Evolutionary conservation across 2,329 filamentous ascomycete genomes (phyloP).

Genomic region (Sphaerostilbella broomeana): DNA sequence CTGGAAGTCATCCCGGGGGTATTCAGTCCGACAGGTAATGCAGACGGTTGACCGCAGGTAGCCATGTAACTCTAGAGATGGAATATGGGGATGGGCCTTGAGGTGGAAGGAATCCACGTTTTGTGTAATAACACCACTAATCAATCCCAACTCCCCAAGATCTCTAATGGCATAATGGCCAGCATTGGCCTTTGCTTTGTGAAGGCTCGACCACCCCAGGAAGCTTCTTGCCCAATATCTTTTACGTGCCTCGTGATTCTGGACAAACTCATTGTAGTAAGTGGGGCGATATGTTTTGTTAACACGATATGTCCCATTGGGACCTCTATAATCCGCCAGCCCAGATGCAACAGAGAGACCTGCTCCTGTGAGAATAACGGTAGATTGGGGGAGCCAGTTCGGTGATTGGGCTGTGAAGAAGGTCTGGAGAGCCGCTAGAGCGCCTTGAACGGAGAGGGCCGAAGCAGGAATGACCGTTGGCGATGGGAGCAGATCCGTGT

Average conservation of each 20-base stretch:
- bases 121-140: conserved; percentile 79
- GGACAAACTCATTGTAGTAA: conserved; percentile 84
- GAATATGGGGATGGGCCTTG: conserved; percentile 63
- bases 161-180: conserved; percentile 72
- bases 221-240: conserved; percentile 96
- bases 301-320: conserved; percentile 83
- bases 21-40: conserved; percentile 66
- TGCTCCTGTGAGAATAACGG: conserved; percentile 63
- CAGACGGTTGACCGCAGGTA: conserved; percentile 79
- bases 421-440: conserved; percentile 66
- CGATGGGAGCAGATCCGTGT: conserved; percentile 72
- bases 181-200: conserved; percentile 71
- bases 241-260: conserved; percentile 76
- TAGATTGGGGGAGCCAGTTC: conserved; percentile 38
- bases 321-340: conserved; percentile 84
- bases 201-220: conserved; percentile 79
- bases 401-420: conserved; percentile 64
- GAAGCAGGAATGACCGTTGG: conserved; percentile 67
- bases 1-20: conserved; percentile 70
- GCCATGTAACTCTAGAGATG: conserved; percentile 83
- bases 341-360: conserved; percentile 92
- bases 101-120: conserved; percentile 96
- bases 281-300: conserved; percentile 89
- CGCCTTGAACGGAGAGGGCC: conserved; percentile 63
- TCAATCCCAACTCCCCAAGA: conserved; percentile 63